These are phyloP conservation scores for Zygosaccharomyces lentus DNA, from an alignment of 805 yeast species.

Conservation along the genomic window DNA sequence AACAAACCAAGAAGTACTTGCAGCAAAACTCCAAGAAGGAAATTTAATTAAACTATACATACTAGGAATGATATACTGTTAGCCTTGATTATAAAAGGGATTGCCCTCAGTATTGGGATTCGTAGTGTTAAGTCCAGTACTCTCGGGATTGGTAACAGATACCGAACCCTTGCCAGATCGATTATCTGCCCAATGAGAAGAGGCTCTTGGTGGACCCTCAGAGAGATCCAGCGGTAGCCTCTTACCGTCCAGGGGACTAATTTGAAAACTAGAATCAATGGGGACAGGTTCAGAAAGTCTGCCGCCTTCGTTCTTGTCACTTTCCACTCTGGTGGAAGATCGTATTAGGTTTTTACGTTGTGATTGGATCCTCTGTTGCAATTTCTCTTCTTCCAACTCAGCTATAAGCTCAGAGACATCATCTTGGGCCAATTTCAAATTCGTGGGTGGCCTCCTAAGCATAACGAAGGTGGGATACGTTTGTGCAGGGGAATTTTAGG, in stretches of 20 bases:
- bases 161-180: background rate
- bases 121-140: constrained; percentile 2
- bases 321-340: constrained; percentile 13
- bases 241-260: constrained; percentile 17
- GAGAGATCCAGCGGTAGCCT: constrained; percentile 11
- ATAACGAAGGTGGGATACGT: constrained; percentile 30
- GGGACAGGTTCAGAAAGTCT: constrained; percentile 6
- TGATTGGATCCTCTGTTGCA: constrained; percentile 23
- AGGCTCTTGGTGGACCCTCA: constrained; percentile 15
- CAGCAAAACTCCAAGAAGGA: constrained; percentile 14
- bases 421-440: constrained; percentile 61
- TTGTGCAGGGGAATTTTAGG: too few species aligned
- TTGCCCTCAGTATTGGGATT: constrained; percentile 10
- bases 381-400: constrained; percentile 27
- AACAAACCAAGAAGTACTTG: constrained; percentile 19
- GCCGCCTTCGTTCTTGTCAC: constrained; percentile 6
- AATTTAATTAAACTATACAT: constrained; percentile 7
- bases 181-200: constrained; percentile 12
- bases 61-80: background rate
- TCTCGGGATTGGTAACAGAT: background rate
- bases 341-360: constrained; percentile 24
- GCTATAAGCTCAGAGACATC: constrained; percentile 43
- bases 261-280: constrained; percentile 11
- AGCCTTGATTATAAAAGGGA: constrained; percentile 11
- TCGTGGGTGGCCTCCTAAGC: constrained; percentile 71